A percentile compares a stretch with the other conserved stretches of the same genome.
These are phyloP conservation scores for Aspergillus kassunensis DNA, from an alignment of 495 filamentous ascomycete species.

Conservation along the genomic window DNA sequence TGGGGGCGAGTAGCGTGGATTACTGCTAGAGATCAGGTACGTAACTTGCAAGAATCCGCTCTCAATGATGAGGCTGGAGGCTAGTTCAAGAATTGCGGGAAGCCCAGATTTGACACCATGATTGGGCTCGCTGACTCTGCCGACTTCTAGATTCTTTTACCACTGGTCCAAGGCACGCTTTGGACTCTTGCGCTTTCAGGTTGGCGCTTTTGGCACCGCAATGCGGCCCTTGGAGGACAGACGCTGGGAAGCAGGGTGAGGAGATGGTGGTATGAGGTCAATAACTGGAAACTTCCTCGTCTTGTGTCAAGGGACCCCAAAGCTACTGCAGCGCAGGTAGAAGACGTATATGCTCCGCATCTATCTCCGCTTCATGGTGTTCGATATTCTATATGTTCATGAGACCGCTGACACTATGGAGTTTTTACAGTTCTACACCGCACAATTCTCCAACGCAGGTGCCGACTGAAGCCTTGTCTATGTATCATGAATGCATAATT, in stretches of 20 bases:
- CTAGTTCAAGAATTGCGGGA: no score
- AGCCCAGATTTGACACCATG: no score
- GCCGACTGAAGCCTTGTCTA: conserved; percentile 22
- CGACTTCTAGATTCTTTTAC: conserved; percentile 64
- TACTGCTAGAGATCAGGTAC: conserved; percentile 82
- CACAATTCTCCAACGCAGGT: conserved; percentile 40
- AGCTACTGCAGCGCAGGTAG: conserved; percentile 40
- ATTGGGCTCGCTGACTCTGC: background rate
- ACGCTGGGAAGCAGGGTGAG: conserved; percentile 66
- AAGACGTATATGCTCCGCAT: conserved; percentile 43
- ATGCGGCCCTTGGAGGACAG: conserved; percentile 63
- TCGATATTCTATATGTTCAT: background rate
- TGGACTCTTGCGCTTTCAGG: conserved; percentile 76
- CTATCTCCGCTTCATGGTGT: background rate
- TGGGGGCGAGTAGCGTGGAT: conserved; percentile 77
- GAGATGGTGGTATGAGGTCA: conserved; percentile 88
- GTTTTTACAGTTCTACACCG: conserved; percentile 44
- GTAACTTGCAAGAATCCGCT: no score
- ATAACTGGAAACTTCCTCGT: conserved; percentile 70
- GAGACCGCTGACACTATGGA: conserved; percentile 32
- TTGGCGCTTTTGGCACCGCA: conserved; percentile 80
- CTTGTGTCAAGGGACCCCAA: conserved; percentile 24
- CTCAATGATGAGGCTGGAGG: no score
- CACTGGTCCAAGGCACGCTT: conserved; percentile 76
- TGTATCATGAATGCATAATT: background rate